Conservation (phyloP, 257 asterid species). For the Solanum chmielewskii region DNA sequence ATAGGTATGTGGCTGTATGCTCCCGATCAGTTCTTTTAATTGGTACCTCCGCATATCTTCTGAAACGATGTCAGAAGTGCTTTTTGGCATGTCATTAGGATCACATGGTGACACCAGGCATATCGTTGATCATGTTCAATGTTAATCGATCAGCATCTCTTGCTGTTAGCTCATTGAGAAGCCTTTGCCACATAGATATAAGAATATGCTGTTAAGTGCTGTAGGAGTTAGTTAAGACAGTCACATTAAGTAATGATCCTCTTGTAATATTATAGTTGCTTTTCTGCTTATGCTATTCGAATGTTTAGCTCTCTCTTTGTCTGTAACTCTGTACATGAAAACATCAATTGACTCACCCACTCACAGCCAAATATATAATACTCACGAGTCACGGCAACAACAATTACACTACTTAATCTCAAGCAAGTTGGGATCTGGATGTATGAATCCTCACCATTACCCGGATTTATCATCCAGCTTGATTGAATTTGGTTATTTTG, state of each 20-base stretch:
- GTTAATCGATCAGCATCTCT: background rate
- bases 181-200: background rate
- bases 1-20: slow-evolving; percentile 12
- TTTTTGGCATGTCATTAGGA: background rate
- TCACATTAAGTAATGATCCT: background rate
- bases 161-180: background rate
- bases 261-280: background rate
- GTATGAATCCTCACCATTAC: background rate
- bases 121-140: background rate
- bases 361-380: background rate
- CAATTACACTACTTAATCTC: background rate
- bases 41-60: background rate
- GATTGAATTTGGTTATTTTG: background rate
- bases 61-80: background rate
- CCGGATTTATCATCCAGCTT: background rate
- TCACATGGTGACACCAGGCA: background rate
- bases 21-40: background rate
- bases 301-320: background rate
- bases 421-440: background rate
- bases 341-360: background rate
- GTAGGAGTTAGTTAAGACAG: background rate
- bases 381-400: background rate
- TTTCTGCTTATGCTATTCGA: background rate
- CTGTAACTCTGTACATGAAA: background rate
- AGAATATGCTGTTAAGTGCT: background rate